A percentile compares a stretch with the other conserved stretches of the same genome.
phyloP scores from a whole-genome alignment of 139 green algal genomes.

The Coelastrella sp. region DNA sequence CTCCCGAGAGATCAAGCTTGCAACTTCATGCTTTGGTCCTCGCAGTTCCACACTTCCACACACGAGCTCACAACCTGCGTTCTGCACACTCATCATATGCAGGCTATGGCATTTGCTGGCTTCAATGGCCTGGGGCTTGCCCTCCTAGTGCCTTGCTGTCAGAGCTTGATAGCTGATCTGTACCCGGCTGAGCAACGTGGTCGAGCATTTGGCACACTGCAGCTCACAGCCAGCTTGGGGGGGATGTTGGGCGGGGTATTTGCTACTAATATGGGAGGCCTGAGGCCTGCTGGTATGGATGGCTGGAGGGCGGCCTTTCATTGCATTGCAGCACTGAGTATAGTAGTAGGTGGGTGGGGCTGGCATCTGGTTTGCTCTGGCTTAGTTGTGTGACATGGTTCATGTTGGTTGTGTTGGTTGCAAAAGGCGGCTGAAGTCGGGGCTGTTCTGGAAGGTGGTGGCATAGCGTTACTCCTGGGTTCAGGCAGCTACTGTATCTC shows the following conservation, averaged over 20 bases:
- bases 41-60: too few relatives aligned
- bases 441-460: too few relatives aligned
- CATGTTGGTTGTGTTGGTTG: too few relatives aligned
- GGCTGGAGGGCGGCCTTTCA: constrained; percentile 82
- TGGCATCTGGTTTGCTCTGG: too few relatives aligned
- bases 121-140: constrained; percentile 83
- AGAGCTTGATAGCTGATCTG: constrained; percentile 80
- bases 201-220: constrained; percentile 77
- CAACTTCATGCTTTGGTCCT: too few relatives aligned
- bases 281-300: constrained; percentile 57
- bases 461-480: too few relatives aligned
- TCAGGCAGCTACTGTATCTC: too few relatives aligned
- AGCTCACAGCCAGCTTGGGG: constrained; percentile 67
- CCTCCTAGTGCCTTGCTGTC: constrained; percentile 79
- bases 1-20: too few relatives aligned
- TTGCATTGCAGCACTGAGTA: constrained; percentile 62
- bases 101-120: constrained; percentile 69
- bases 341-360: constrained; percentile 50
- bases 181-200: constrained; percentile 69
- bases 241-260: constrained; percentile 75
- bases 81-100: background rate
- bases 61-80: background rate
- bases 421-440: too few relatives aligned
- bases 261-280: constrained; percentile 79
- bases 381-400: too few relatives aligned